phyloP scores from a whole-genome alignment of 495 filamentous ascomycete species.

The Cercophora samala region DNA sequence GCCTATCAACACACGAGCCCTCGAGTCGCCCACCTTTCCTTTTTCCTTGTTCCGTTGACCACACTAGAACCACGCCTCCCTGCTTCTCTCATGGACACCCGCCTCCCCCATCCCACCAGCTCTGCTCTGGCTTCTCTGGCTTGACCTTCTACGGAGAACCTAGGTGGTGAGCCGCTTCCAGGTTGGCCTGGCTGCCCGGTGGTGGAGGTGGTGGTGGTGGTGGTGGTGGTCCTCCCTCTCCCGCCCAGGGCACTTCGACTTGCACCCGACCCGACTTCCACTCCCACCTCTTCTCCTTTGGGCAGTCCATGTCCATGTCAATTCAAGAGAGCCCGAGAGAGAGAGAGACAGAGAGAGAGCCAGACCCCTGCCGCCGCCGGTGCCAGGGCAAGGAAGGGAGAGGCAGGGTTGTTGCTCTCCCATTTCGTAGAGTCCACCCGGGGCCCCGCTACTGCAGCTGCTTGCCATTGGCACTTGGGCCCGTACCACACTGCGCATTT shows the following conservation, averaged over 20 bases:
- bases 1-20: constrained; percentile 4
- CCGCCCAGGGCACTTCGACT: too few species aligned
- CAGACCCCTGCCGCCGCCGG: not conserved
- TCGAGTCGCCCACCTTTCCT: constrained; percentile 4
- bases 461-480: constrained; percentile 29
- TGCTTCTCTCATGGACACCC: constrained; percentile 1
- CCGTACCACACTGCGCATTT: constrained; percentile 24
- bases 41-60: not conserved
- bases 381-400: too few species aligned
- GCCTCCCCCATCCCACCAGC: not conserved
- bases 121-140: too few species aligned
- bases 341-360: too few species aligned
- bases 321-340: too few species aligned
- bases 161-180: not conserved
- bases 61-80: constrained; percentile 7
- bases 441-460: constrained; percentile 23
- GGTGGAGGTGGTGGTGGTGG: not conserved
- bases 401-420: constrained; percentile 2
- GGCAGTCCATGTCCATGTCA: not conserved
- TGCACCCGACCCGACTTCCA: too few species aligned
- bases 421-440: constrained; percentile 19
- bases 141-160: too few species aligned
- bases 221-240: not conserved
- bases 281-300: constrained; percentile 2
- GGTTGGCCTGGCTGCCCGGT: not conserved